Evolutionary conservation across 2,329 filamentous ascomycete species (phyloP).

Genomic region (Sclerotinia minor): DNA sequence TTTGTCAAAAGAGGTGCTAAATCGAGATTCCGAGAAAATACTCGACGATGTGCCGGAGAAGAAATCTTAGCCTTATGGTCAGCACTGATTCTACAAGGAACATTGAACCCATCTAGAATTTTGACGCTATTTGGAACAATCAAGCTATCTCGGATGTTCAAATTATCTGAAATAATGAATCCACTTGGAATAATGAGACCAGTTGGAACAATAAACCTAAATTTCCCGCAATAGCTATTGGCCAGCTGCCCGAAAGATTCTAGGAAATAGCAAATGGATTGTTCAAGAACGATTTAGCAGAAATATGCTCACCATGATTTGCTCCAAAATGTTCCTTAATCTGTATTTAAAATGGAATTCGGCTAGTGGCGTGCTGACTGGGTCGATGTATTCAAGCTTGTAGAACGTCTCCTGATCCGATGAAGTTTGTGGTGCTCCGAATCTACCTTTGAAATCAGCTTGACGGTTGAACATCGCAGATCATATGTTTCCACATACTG

Average conservation of each 20-base stretch:
- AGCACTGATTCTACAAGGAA: background rate
- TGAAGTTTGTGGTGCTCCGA: background rate
- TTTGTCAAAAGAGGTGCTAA: background rate
- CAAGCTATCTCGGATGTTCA: too few species aligned
- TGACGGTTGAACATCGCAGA: background rate
- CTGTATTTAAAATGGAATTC: slow-evolving; percentile 27
- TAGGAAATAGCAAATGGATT: background rate
- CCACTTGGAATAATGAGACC: too few species aligned
- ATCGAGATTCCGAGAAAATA: background rate
- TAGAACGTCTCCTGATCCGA: slow-evolving; percentile 13
- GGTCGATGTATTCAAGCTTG: slow-evolving; percentile 21
- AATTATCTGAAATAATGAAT: too few species aligned
- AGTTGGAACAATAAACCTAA: too few species aligned
- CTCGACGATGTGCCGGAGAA: background rate
- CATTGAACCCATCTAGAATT: too few species aligned
- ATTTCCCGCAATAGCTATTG: background rate
- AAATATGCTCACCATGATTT: slow-evolving; percentile 13
- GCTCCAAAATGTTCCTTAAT: slow-evolving; percentile 18
- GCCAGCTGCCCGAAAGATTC: background rate
- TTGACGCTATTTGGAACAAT: too few species aligned
- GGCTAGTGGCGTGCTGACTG: slow-evolving; percentile 14
- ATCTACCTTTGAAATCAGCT: slow-evolving; percentile 10
- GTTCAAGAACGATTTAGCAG: background rate
- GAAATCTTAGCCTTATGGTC: background rate
- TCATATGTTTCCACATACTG: slow-evolving; percentile 12